A percentile compares a stretch with the other conserved stretches of the same genome.
phyloP scores from a whole-genome alignment of 31 red algal species.

The Asparagopsis taxiformis region DNA sequence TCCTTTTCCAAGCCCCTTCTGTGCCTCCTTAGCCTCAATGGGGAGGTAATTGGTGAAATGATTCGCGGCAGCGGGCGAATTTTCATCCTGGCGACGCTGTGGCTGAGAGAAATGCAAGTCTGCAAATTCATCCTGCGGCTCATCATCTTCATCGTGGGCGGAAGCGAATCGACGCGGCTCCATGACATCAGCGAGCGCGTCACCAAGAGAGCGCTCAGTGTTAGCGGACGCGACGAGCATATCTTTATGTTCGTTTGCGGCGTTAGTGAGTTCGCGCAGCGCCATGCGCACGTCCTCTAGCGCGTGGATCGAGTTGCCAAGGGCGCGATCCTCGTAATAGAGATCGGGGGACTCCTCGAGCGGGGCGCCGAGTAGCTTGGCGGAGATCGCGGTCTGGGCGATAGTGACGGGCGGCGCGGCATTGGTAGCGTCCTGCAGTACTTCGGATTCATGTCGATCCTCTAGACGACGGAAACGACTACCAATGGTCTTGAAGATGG shows the following conservation, averaged over 20 bases:
- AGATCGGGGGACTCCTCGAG: conserved; percentile 69
- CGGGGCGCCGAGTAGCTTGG: conserved; percentile 36
- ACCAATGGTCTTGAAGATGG: conserved; percentile 47
- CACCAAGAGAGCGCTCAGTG: conserved; percentile 55
- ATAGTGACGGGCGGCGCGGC: conserved; percentile 5
- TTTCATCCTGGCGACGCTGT: conserved; percentile 1
- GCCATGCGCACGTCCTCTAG: conserved; percentile 63
- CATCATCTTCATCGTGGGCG: not conserved
- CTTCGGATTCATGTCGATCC: conserved; percentile 1
- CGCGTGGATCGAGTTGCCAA: conserved; percentile 67
- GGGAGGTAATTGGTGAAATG: conserved; percentile 52
- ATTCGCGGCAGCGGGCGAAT: not conserved
- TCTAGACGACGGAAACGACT: conserved; percentile 52
- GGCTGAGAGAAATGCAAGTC: not conserved
- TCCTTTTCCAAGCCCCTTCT: conserved; percentile 53
- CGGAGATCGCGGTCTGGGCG: conserved; percentile 21
- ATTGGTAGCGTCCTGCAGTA: no score
- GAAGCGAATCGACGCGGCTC: conserved; percentile 6
- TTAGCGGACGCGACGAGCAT: conserved; percentile 56
- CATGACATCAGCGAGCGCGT: conserved; percentile 33
- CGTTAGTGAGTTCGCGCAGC: conserved; percentile 50
- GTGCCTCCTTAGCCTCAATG: conserved; percentile 47
- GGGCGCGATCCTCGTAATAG: conserved; percentile 67
- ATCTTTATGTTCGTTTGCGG: conserved; percentile 69
- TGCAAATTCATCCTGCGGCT: conserved; percentile 7